These are phyloP conservation scores for Helichrysum umbraculigerum DNA, from an alignment of 129 eudicot genomes.

Conservation along the genomic window DNA sequence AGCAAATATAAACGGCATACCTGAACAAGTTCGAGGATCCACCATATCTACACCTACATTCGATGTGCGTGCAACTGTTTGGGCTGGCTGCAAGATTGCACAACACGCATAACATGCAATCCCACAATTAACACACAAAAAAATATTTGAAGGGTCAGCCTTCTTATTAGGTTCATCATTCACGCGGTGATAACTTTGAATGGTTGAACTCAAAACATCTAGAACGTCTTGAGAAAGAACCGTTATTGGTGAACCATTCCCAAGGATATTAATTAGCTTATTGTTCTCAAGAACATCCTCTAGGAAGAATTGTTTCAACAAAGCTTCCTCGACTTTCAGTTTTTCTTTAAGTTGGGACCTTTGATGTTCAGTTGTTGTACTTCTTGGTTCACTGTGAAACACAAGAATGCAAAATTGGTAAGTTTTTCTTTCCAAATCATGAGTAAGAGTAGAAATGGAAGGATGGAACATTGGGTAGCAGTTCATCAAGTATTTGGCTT, in stretches of 20 bases:
- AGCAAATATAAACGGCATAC: slow-evolving; percentile 20
- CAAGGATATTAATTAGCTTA: slow-evolving; percentile 60
- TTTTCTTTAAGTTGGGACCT: slow-evolving; percentile 78
- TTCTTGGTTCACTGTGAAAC: slow-evolving; percentile 53
- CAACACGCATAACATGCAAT: slow-evolving; percentile 82
- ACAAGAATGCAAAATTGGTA: neutral
- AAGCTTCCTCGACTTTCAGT: slow-evolving; percentile 66
- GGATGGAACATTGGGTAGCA: too few relatives aligned
- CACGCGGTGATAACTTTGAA: slow-evolving; percentile 36
- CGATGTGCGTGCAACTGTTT: slow-evolving; percentile 48
- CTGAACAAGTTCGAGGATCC: slow-evolving; percentile 43
- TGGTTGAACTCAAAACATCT: slow-evolving; percentile 36
- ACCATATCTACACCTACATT: slow-evolving; percentile 34
- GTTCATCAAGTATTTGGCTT: too few relatives aligned
- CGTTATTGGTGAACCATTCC: slow-evolving; percentile 63
- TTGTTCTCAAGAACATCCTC: slow-evolving; percentile 73
- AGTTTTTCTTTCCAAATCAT: neutral
- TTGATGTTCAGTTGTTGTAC: slow-evolving; percentile 54
- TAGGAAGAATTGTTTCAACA: slow-evolving; percentile 66
- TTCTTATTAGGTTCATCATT: slow-evolving; percentile 46
- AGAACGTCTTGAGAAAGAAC: slow-evolving; percentile 66
- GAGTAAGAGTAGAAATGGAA: too few relatives aligned
- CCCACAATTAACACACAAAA: slow-evolving; percentile 94
- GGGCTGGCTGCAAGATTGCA: slow-evolving; percentile 76
- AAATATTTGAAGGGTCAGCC: slow-evolving; percentile 54